Percentiles rank a stretch among this genome's conserved stretches.
These are phyloP conservation scores for Colletotrichum cuscutae DNA, from an alignment of 2,329 filamentous ascomycete species.

Conservation along the genomic window DNA sequence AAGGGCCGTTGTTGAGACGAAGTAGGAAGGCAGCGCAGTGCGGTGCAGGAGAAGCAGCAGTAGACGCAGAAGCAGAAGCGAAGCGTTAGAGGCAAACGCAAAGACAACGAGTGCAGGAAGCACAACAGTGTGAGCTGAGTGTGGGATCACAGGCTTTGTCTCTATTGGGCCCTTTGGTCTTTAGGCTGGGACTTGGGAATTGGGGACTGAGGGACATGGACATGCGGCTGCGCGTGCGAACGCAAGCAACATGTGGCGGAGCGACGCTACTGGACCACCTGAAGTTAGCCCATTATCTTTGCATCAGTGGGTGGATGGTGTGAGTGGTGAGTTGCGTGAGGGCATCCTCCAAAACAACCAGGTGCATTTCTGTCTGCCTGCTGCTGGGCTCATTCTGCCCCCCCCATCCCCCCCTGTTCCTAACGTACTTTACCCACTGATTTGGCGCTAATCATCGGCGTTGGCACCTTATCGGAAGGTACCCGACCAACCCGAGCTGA, in stretches of 20 bases:
- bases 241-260: constrained; percentile 27
- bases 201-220: not conserved
- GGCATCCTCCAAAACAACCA: not conserved
- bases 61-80: not conserved
- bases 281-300: not conserved
- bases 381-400: not conserved
- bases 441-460: constrained; percentile 6
- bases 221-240: not conserved
- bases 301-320: too few relatives aligned
- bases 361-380: constrained; percentile 29
- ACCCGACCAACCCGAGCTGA: constrained; percentile 7
- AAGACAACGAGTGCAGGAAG: not conserved
- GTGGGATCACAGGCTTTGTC: not conserved
- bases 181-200: not conserved
- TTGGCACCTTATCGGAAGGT: constrained; percentile 14
- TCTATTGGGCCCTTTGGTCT: not conserved
- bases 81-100: not conserved
- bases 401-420: not conserved
- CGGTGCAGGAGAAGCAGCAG: not conserved
- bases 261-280: constrained; percentile 24
- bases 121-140: not conserved
- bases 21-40: constrained; percentile 8
- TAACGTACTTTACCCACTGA: not conserved
- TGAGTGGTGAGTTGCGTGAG: too few relatives aligned
- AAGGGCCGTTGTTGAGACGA: constrained; percentile 30